Percentiles rank a stretch among this genome's conserved stretches.
phyloP scores from a whole-genome alignment of 1,284 basidiomycete species.

The Somion occarium region DNA sequence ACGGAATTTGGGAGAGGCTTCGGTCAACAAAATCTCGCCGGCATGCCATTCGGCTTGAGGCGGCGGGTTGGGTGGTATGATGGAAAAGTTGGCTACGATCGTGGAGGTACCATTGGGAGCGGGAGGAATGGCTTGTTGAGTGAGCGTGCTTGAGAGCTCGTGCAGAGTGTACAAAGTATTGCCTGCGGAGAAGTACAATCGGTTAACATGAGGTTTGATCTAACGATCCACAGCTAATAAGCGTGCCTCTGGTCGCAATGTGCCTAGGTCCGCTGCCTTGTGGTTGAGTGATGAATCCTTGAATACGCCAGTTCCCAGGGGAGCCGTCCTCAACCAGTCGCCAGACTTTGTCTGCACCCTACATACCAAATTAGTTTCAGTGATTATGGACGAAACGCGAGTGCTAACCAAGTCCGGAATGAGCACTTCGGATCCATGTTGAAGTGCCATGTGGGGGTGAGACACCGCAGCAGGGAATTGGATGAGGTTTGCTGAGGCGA shows the following conservation, averaged over 20 bases:
- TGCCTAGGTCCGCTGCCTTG: constrained; percentile 64
- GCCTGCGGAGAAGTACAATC: constrained; percentile 30
- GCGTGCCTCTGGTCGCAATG: constrained; percentile 48
- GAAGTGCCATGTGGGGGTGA: constrained; percentile 60
- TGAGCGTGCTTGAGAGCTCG: constrained; percentile 59
- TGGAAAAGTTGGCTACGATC: constrained; percentile 50
- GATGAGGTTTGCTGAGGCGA: constrained; percentile 40
- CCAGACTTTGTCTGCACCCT: constrained; percentile 69
- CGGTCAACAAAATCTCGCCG: constrained; percentile 40
- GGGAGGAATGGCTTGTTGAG: constrained; percentile 53
- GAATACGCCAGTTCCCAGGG: constrained; percentile 44
- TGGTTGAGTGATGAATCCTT: constrained; percentile 60
- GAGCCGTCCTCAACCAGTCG: constrained; percentile 38
- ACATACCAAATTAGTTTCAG: neutral
- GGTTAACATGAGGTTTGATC: neutral
- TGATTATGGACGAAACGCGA: neutral
- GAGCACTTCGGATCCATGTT: constrained; percentile 49
- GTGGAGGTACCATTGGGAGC: constrained; percentile 38
- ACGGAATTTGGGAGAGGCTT: constrained; percentile 26
- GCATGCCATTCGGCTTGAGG: constrained; percentile 45
- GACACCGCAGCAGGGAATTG: constrained; percentile 50
- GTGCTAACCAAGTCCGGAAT: constrained; percentile 61
- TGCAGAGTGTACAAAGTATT: constrained; percentile 57
- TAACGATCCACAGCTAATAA: neutral
- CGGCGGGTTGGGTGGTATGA: constrained; percentile 48